phyloP scores from a whole-genome alignment of 495 filamentous ascomycete species.

The Chaetomium cochliodes region DNA sequence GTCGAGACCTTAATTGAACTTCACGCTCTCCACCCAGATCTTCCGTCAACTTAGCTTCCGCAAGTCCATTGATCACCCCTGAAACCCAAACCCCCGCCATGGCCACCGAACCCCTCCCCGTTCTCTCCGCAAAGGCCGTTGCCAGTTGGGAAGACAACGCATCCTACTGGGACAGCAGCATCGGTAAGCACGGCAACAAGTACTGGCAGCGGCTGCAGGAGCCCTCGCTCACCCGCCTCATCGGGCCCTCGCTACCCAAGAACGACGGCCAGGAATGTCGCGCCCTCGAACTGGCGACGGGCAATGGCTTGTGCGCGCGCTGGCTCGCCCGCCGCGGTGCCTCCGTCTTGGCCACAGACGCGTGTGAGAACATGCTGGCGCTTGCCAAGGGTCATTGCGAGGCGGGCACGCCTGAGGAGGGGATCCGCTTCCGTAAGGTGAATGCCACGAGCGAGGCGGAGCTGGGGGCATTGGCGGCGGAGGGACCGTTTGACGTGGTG shows the following conservation, averaged over 20 bases:
- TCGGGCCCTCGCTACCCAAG: constrained; percentile 22
- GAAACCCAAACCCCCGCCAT: background rate
- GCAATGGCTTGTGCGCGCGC: constrained; percentile 45
- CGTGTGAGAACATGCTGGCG: constrained; percentile 35
- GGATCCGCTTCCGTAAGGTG: constrained; percentile 30
- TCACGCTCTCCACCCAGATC: no score
- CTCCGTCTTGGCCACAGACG: constrained; percentile 42
- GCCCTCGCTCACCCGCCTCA: constrained; percentile 38
- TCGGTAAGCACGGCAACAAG: constrained; percentile 42
- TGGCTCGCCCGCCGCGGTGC: constrained; percentile 37
- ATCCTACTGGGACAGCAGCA: constrained; percentile 38
- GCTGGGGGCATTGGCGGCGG: constrained; percentile 27
- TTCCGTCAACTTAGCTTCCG: background rate
- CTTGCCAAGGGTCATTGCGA: constrained; percentile 24
- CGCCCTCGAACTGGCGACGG: constrained; percentile 44
- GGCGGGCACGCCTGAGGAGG: background rate
- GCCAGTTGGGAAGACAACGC: constrained; percentile 40
- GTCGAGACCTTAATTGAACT: no score
- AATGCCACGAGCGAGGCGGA: constrained; percentile 40
- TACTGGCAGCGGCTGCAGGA: constrained; percentile 41
- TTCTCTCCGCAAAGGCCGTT: constrained; percentile 22
- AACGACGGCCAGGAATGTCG: constrained; percentile 15
- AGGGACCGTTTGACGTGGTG: constrained; percentile 35
- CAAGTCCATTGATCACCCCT: background rate
- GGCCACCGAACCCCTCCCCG: constrained; percentile 1